Base-by-base conservation (phyloP, 225 moss, liverwort and hornwort species). In the Rhytidiadelphus loreus region DNA sequence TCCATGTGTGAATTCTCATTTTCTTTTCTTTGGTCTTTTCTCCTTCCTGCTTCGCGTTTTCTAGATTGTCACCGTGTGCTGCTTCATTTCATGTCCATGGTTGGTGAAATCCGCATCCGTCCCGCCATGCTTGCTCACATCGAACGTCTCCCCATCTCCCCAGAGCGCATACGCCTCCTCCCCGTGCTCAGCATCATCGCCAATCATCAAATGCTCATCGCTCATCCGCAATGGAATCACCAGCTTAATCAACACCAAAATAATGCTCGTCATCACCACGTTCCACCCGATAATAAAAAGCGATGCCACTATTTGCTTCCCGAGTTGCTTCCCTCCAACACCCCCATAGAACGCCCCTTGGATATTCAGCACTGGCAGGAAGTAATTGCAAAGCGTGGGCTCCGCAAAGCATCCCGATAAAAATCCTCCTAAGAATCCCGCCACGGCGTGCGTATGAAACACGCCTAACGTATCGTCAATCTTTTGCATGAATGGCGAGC, bases 401-500 rank as follows among this genome's bases (percentile, higher is more conserved):
- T 93, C 93, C 30, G 89, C 93, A 10, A 93, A 82, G 86, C 89
- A 92, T 3, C 93, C 92, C 2, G 90, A 92, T 2, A 92, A 46
- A 2, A 88, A 3, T 6, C 93, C 93, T 5, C 93, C 93, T 7
- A 92, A 17, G 68, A 88, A 88, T 16, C 93, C 93, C 2, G 93
- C 93, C 61, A 93, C 93, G 17, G 93, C 93, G 78, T 93, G 93
- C 24, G 93, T 93, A 55, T 93, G 93, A 33, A 93, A 92, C 15
- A 92, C 93, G 19, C 93, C 93, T 53, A 93, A 48, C 41, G 93
- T 93, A 23, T 93, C 92, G 78, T 93, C 93, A 33, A 93, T 91
- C 82, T 81, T 91, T 23, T 93, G 93, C 59, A 93, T 73, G 48
- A 91, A 22, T 20, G 18, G n/a, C 65, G 41, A 91, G 21, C 90